Evolutionary conservation across 805 yeast genomes (phyloP), one percentile per base, ranked within the genome.

Genomic region (Candida taoyuanica): DNA sequence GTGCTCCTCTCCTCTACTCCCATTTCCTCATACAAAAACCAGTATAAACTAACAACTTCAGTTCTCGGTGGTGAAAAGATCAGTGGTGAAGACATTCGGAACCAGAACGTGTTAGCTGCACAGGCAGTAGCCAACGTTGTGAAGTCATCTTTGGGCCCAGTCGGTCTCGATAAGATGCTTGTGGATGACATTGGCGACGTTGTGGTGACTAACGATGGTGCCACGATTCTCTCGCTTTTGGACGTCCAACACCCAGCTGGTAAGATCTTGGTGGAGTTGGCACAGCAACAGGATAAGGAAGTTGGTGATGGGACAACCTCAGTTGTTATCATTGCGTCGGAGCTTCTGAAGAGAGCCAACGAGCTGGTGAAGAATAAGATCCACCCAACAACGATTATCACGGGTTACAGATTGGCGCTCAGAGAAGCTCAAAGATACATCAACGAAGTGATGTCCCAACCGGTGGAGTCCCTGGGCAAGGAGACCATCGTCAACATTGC

Each of bases 201-300:
- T 32, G 89, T 96, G 5, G 97, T 93, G 35, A 93, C 99, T 32
- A 93, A 93, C 64, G 99, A 93, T 64, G 99, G 99, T 49, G 98
- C 99, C 43, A 93, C 98, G 5, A 93, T 93, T 54, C 70, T 93
- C 47, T 74, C 87, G 8, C 65, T 94, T 37, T 70, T 93, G 48
- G 98, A 93, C 59, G 98, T 93, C 36, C 96, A 93, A 65, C 98
- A 93, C 62, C 99, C 99, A 25, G 98, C 98, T 1, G 98, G 98
- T 14, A 91, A 88, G 67, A 93, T 93, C 53, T 70, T 93, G 42
- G 98, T 93, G 34, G 98, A 93, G 58, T 73, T 93, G 57, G 98
- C 98, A 3, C 96, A 93, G 63, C 98, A 93, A 63, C 99, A 93
- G 68, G 99, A 93, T 63, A 78, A 96, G 55, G 99, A 93, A 65